Conservation (phyloP, 2,329 filamentous ascomycete genomes). For the Fusarium sarcochroum region DNA sequence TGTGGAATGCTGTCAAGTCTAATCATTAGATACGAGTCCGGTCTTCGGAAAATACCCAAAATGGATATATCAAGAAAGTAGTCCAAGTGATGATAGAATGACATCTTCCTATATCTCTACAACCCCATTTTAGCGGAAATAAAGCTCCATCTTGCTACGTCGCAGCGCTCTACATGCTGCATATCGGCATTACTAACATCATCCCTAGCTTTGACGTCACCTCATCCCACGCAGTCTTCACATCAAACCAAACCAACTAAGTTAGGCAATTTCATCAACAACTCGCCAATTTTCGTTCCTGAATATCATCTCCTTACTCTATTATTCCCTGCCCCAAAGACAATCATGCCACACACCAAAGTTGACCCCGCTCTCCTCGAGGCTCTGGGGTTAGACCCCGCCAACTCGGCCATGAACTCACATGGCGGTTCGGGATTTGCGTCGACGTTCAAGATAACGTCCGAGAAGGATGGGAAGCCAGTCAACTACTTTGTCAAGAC, state of each 20-base stretch:
- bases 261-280: conserved; percentile 1
- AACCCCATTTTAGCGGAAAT: not conserved
- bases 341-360: conserved; percentile 33
- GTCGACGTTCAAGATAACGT: conserved; percentile 72
- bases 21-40: too few species aligned
- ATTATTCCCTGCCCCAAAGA: not conserved
- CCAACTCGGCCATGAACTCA: conserved; percentile 69
- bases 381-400: conserved; percentile 69
- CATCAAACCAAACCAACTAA: conserved; percentile 11
- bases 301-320: not conserved
- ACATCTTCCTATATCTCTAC: not conserved
- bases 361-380: conserved; percentile 50
- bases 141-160: not conserved
- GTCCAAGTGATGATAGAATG: conserved; percentile 1
- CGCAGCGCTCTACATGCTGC: conserved; percentile 17
- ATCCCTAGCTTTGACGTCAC: conserved; percentile 47
- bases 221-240: conserved; percentile 36
- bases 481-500: conserved; percentile 81
- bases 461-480: conserved; percentile 62
- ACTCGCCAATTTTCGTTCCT: not conserved
- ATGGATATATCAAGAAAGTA: not conserved
- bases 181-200: conserved; percentile 43
- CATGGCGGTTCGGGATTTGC: conserved; percentile 78
- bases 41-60: not conserved
- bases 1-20: too few species aligned